phyloP scores from a whole-genome alignment of 177 flowering plant genomes.

The Vitis hybrid region DNA sequence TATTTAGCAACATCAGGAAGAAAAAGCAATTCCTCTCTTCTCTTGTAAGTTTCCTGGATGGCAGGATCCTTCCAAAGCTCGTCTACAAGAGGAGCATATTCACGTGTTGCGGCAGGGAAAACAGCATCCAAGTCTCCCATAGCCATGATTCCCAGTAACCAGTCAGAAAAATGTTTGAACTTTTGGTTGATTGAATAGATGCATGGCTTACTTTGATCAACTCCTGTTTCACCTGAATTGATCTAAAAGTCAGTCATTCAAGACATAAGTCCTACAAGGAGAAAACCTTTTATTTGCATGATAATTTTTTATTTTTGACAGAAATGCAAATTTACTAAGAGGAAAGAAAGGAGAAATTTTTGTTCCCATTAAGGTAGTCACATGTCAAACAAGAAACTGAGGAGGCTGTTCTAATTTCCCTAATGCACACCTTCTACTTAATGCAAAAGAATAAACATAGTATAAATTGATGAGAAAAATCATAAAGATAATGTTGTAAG shows the following conservation, averaged over 20 bases:
- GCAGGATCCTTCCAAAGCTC: slow-evolving; percentile 98
- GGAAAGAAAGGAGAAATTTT: no score
- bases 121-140: slow-evolving; percentile 96
- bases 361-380: no score
- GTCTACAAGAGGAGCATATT: slow-evolving; percentile 96
- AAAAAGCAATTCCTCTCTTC: slow-evolving; percentile 87
- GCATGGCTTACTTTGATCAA: slow-evolving; percentile 38
- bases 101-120: slow-evolving; percentile 99
- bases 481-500: no score
- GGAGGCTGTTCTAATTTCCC: no score
- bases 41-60: slow-evolving; percentile 77
- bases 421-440: no score
- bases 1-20: slow-evolving; percentile 96
- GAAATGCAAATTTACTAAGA: no score
- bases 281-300: no score
- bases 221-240: slow-evolving; percentile 49
- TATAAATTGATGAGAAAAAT: no score
- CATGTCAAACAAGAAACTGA: no score
- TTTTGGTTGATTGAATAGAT: slow-evolving; percentile 83
- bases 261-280: no score
- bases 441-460: no score
- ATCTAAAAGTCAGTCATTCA: slow-evolving; percentile 1
- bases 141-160: slow-evolving; percentile 97
- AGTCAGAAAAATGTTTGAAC: slow-evolving; percentile 94
- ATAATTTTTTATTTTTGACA: no score